Conservation (phyloP, 2,329 filamentous ascomycete species). For the Sporothrix inflata region DNA sequence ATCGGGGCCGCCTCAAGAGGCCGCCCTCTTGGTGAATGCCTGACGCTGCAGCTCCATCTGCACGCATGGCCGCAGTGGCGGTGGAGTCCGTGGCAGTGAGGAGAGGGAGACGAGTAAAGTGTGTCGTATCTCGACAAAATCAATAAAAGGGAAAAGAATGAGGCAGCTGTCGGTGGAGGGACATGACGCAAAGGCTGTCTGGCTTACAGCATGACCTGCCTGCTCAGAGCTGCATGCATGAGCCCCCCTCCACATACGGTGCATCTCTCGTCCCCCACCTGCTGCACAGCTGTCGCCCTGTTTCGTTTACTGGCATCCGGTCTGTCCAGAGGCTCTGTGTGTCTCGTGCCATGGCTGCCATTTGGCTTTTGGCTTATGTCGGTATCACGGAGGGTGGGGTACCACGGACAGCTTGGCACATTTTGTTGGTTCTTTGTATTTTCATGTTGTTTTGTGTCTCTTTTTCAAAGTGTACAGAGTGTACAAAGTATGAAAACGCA, state of each 20-base stretch:
- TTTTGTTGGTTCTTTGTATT: background rate
- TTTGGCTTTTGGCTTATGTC: too few species aligned
- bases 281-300: background rate
- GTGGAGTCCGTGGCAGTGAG: conserved; percentile 3
- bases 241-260: background rate
- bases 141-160: background rate
- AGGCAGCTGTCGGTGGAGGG: background rate
- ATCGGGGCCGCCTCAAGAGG: background rate
- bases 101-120: background rate
- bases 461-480: background rate
- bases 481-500: background rate
- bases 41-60: background rate
- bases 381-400: background rate
- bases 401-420: background rate
- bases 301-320: conserved; percentile 6
- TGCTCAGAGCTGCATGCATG: background rate
- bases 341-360: background rate
- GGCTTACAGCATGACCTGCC: background rate
- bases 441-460: background rate
- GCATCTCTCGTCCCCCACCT: background rate
- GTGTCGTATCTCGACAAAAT: background rate
- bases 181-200: background rate
- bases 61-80: background rate
- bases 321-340: background rate
- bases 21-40: background rate